Evolutionary conservation across 805 yeast species (phyloP), one percentile per base, ranked within the genome.

Genomic region (Blastobotrys terrestris): DNA sequence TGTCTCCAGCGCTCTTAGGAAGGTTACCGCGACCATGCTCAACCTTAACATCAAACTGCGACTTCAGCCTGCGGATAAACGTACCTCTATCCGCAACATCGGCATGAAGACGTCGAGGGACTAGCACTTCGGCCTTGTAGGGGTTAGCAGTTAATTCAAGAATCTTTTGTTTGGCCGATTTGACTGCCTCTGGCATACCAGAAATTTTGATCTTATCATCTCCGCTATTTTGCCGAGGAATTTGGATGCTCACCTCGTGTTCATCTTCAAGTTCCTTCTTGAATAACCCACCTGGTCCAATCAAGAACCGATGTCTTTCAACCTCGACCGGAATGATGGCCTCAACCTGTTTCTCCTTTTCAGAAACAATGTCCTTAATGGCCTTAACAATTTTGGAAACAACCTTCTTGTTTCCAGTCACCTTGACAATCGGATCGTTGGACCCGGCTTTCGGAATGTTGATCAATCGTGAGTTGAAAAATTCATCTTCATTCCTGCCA

Each of bases 281-380:
- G 54, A 78, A 77, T 11, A 80, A 63, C 44, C 98, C 97, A 53
- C 82, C 81, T 40, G 89, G 82, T 41, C 98, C 98, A 67, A 92
- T 80, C 49, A 92, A 64, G 7, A 81, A 75, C 61, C 88, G 79
- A 62, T 87, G 92, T 64, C 84, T 85, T 54, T 81, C 85, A 65
- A 81, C 80, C 42, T 94, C 80, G 61, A 92, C 74, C 13, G 53
- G 52, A 18, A 66, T 53, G 6, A 42, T 40, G 49, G 55, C 58
- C 6, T 56, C 58, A 4, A 67, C 59, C 48, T 59, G 63, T 44
- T 57, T 54, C 66, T 88, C 89, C 57, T 79, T 80, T 39, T 79
- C 82, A 16, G 72, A 75, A 47, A 90, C 84, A 49, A 91, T 72
- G 49, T 75, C 74, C 52, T 81, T 72, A 58, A 92, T 77, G 65